Evolutionary conservation across 106 monocot genomes (phyloP), one percentile per base, ranked within the genome.

Genomic region (Acanthochlamys bracteata): DNA sequence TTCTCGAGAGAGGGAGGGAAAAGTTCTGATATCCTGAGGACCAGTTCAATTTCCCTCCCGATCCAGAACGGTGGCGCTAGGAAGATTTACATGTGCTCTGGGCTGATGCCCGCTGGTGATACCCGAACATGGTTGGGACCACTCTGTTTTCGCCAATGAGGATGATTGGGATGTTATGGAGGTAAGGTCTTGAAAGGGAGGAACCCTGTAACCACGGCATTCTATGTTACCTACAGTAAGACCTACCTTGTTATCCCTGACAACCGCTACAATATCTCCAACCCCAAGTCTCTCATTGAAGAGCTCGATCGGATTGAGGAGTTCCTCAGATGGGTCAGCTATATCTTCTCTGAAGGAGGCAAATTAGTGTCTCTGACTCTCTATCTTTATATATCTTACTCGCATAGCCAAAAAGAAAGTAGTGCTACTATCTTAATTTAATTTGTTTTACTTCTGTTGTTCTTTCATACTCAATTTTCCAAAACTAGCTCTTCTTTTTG

Each of bases 221-320:
- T 90, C 56, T 90, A 90, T 59, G 39, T 90, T 0, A 86, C 90
- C 15, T 90, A 80, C 67, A 59, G 80, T 12, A 83, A 78, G 73
- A 57, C 14, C 59, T 85, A 67, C 67, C 90, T 86, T 8, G 86
- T 66, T 25, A 83, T 90, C 24, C 86, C 90, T 16, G 78, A 90
- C 41, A 83, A 86, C 66, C 85, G 86, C 80, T 42, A 70, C 22
- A 86, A 90, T 65, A 86, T 90, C 66, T 68, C 79, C 17, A 86
- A 60, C 23, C 83, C 90, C 4, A 86, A 78, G 75, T 64, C 83
- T 0, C 86, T 83, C 51, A 76, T 90, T n/a, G 90, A 90, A 73
- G 90, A 90, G 78, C 80, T 90, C 47, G 90, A 90, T 61, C 62
- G 90, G 24, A 78, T 86, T 33, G 90, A 90, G 80, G 90, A 90